Conservation (phyloP, 352 stramenopile genomes). For the Albugo laibachii region DNA sequence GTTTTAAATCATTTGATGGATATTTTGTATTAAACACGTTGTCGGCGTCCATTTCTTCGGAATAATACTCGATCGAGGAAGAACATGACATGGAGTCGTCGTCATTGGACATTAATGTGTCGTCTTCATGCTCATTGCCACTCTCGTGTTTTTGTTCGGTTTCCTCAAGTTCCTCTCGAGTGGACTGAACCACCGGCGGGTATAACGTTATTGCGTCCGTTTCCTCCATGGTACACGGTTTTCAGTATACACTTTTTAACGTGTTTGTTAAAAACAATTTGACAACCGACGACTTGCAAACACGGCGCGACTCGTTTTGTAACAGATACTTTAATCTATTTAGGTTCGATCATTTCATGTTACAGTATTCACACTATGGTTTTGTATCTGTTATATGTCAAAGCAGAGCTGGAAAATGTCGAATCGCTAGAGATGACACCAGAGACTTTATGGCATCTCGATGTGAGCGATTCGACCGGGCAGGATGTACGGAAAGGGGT, state of each 20-base stretch:
- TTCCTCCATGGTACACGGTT: no score
- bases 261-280: neutral
- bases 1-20: no score
- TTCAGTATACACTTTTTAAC: neutral
- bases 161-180: no score
- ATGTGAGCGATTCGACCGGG: slow-evolving; percentile 61
- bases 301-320: no score
- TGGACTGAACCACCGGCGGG: no score
- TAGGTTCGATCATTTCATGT: no score
- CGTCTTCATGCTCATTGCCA: no score
- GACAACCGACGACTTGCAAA: neutral
- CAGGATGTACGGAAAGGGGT: slow-evolving; percentile 62
- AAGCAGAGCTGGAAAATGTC: slow-evolving; percentile 77
- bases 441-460: slow-evolving; percentile 62
- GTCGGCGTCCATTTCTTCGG: no score
- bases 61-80: slow-evolving; percentile 13
- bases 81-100: slow-evolving; percentile 38
- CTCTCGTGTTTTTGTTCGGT: no score
- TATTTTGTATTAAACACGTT: no score
- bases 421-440: slow-evolving; percentile 40
- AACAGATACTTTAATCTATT: no score
- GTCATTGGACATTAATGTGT: neutral
- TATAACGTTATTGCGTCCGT: no score
- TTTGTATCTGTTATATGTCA: slow-evolving; percentile 73
- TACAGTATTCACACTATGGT: slow-evolving; percentile 29